Conservation (phyloP, 805 yeast species). For the Tetrapisispora pingtungensis region DNA sequence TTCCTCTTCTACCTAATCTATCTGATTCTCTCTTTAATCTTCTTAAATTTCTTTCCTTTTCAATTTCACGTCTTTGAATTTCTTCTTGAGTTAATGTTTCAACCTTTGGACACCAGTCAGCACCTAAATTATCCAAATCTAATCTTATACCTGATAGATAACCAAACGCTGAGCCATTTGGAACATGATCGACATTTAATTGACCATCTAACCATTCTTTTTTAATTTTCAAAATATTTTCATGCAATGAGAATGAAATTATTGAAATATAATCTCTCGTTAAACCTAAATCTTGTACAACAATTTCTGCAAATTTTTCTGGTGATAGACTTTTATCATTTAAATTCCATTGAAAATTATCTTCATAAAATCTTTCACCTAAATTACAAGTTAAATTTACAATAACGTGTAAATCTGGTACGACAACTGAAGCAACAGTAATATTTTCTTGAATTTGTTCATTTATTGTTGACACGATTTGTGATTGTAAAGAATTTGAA, state of each 20-base stretch:
- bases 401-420: slow-evolving; percentile 70
- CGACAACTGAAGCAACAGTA: slow-evolving; percentile 49
- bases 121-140: slow-evolving; percentile 70
- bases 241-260: slow-evolving; percentile 78
- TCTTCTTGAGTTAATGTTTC: slow-evolving; percentile 86
- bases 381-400: slow-evolving; percentile 73
- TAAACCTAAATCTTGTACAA: slow-evolving; percentile 78
- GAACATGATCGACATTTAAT: slow-evolving; percentile 35
- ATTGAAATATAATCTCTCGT: slow-evolving; percentile 82
- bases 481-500: slow-evolving; percentile 44
- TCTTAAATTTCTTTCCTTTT: slow-evolving; percentile 83
- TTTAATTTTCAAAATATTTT: slow-evolving; percentile 62
- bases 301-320: slow-evolving; percentile 69
- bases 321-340: slow-evolving; percentile 49
- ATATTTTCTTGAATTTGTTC: slow-evolving; percentile 74
- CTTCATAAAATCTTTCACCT: slow-evolving; percentile 77
- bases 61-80: slow-evolving; percentile 89
- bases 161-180: slow-evolving; percentile 54
- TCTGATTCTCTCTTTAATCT: slow-evolving; percentile 86
- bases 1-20: slow-evolving; percentile 33
- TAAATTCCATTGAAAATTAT: slow-evolving; percentile 91
- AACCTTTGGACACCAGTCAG: slow-evolving; percentile 77
- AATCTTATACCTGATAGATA: slow-evolving; percentile 55
- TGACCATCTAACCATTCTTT: slow-evolving; percentile 73
- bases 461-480: slow-evolving; percentile 58